Evolutionary conservation across 495 filamentous ascomycete genomes (phyloP).

Genomic region (Daldinia childiae): DNA sequence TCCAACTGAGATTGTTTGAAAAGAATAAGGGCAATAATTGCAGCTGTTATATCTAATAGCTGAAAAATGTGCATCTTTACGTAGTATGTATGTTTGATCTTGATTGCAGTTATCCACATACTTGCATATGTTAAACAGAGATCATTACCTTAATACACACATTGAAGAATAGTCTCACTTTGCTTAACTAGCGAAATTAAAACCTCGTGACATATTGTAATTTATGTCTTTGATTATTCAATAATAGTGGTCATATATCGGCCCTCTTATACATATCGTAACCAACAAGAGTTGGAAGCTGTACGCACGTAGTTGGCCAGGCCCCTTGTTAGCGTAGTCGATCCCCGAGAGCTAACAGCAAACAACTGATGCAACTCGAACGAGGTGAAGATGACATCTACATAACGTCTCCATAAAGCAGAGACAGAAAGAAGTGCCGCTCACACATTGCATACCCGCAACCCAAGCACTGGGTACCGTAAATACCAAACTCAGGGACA

Average conservation of each 20-base stretch:
- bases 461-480: slow-evolving; percentile 35
- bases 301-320: slow-evolving; percentile 5
- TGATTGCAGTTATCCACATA: neutral
- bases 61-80: neutral
- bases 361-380: slow-evolving; percentile 20
- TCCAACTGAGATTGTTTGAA: neutral
- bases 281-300: neutral
- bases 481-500: slow-evolving; percentile 32
- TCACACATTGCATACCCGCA: slow-evolving; percentile 43
- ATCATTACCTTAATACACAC: neutral
- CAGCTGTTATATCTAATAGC: neutral
- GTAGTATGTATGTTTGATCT: neutral
- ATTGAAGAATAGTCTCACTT: neutral
- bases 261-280: neutral
- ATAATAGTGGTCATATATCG: neutral
- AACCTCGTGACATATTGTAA: neutral
- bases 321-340: slow-evolving; percentile 17
- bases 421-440: slow-evolving; percentile 28
- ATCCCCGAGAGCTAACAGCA: slow-evolving; percentile 26
- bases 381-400: neutral
- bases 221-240: neutral
- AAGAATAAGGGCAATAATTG: slow-evolving; percentile 16
- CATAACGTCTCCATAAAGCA: slow-evolving; percentile 20
- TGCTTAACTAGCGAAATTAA: neutral
- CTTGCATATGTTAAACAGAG: neutral